Conservation (phyloP, 495 filamentous ascomycete species). For the Penicillium herquei region DNA sequence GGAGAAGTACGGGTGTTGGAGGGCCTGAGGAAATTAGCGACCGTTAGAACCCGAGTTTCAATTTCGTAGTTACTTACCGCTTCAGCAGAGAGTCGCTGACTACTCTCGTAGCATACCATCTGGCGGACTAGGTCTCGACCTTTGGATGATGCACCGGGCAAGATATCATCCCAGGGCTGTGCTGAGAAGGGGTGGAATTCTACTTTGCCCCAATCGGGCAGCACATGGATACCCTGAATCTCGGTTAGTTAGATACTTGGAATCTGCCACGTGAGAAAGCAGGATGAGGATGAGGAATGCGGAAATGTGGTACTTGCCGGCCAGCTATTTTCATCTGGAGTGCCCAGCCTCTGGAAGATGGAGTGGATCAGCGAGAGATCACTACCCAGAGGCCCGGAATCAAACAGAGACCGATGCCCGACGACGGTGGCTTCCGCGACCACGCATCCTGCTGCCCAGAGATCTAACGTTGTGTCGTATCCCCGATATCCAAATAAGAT, state of each 20-base stretch:
- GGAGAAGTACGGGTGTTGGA: constrained; percentile 41
- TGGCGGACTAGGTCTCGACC: constrained; percentile 54
- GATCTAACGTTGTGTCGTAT: constrained; percentile 72
- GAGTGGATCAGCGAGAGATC: constrained; percentile 87
- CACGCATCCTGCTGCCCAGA: constrained; percentile 88
- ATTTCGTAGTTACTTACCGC: constrained; percentile 38
- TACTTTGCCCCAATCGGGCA: constrained; percentile 70
- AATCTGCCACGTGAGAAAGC: not conserved
- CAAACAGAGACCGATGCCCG: constrained; percentile 64
- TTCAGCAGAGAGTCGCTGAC: constrained; percentile 45
- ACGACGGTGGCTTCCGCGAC: constrained; percentile 61
- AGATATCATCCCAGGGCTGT: constrained; percentile 52
- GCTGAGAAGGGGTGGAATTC: constrained; percentile 54
- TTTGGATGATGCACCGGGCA: constrained; percentile 46
- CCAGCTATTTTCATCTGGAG: constrained; percentile 74
- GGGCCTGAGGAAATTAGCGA: constrained; percentile 30
- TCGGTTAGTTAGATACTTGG: constrained; percentile 4
- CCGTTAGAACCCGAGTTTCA: not conserved
- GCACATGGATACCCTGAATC: constrained; percentile 47
- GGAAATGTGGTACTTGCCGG: constrained; percentile 50
- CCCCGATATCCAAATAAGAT: constrained; percentile 77
- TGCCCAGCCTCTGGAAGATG: constrained; percentile 87
- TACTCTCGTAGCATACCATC: constrained; percentile 58
- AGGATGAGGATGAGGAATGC: not conserved
- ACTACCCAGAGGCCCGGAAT: constrained; percentile 82